A percentile compares a stretch with the other conserved stretches of the same genome.
Conservation (phyloP, 2,329 filamentous ascomycete species). For the Rhynchosporium secalis region DNA sequence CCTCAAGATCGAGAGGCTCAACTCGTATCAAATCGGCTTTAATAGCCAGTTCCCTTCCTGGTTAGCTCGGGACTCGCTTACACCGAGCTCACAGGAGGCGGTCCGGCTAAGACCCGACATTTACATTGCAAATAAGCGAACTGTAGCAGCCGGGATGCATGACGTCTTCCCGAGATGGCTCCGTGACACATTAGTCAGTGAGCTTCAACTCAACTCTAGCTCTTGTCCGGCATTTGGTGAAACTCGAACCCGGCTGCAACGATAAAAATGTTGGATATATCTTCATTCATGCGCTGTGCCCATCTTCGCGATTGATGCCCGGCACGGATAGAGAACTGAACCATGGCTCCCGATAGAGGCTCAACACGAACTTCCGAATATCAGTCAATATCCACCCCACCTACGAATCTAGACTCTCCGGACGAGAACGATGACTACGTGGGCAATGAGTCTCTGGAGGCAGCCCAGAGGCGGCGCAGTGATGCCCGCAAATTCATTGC, state of each 20-base stretch:
- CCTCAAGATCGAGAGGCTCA: background rate
- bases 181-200: slow-evolving; percentile 6
- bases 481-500: slow-evolving; percentile 36
- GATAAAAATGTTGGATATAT: background rate
- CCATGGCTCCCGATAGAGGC: slow-evolving; percentile 35
- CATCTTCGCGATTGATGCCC: background rate
- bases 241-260: background rate
- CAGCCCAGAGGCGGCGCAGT: slow-evolving; percentile 30
- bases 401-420: slow-evolving; percentile 11
- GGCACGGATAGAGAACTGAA: background rate
- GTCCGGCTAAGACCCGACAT: no score
- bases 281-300: background rate
- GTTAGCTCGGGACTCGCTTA: no score
- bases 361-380: slow-evolving; percentile 25
- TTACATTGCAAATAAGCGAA: no score
- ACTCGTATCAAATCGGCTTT: background rate
- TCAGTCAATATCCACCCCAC: slow-evolving; percentile 31
- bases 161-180: slow-evolving; percentile 6
- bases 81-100: no score
- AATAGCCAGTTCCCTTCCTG: no score
- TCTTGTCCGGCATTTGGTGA: slow-evolving; percentile 2
- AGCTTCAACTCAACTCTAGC: background rate
- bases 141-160: background rate
- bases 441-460: slow-evolving; percentile 1
- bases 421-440: slow-evolving; percentile 17